These are phyloP conservation scores for Boletus rubescentipes DNA, from an alignment of 768 basidiomycete genomes.

Conservation along the genomic window DNA sequence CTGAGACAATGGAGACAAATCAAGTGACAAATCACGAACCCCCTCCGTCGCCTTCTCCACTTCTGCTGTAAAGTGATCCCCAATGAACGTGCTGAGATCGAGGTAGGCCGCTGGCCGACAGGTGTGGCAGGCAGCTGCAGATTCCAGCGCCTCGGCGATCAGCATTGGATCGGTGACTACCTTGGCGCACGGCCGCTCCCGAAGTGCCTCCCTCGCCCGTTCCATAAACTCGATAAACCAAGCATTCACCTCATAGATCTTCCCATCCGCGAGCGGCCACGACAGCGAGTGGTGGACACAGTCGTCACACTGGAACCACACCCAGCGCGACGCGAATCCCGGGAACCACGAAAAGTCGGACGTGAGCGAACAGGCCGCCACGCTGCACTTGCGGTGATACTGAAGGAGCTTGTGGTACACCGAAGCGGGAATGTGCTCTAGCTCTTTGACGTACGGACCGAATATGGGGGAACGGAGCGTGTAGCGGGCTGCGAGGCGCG, in stretches of 20 bases:
- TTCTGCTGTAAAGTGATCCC: conserved; percentile 30
- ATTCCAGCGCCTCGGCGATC: conserved; percentile 32
- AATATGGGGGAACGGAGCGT: conserved; percentile 38
- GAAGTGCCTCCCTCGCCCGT: conserved; percentile 28
- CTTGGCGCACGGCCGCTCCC: conserved; percentile 33
- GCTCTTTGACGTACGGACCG: conserved; percentile 35
- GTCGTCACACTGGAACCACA: conserved; percentile 40
- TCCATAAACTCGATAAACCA: conserved; percentile 39
- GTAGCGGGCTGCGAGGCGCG: conserved; percentile 34
- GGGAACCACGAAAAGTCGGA: conserved; percentile 39
- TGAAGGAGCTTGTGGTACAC: conserved; percentile 37
- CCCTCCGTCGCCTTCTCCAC: conserved; percentile 30
- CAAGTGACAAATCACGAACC: conserved; percentile 15
- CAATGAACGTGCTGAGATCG: conserved; percentile 33
- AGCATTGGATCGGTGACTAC: conserved; percentile 30
- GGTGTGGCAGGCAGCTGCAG: conserved; percentile 26
- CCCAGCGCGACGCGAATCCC: conserved; percentile 35
- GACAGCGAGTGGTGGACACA: conserved; percentile 34
- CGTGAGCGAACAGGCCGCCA: conserved; percentile 31
- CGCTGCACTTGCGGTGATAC: conserved; percentile 36
- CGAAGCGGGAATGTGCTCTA: conserved; percentile 38
- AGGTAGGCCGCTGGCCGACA: conserved; percentile 32
- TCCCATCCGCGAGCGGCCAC: conserved; percentile 35
- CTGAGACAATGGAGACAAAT: conserved; percentile 5
- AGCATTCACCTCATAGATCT: conserved; percentile 35